Conservation (phyloP, 805 yeast species). For the Tanozyma kutaoensis region DNA sequence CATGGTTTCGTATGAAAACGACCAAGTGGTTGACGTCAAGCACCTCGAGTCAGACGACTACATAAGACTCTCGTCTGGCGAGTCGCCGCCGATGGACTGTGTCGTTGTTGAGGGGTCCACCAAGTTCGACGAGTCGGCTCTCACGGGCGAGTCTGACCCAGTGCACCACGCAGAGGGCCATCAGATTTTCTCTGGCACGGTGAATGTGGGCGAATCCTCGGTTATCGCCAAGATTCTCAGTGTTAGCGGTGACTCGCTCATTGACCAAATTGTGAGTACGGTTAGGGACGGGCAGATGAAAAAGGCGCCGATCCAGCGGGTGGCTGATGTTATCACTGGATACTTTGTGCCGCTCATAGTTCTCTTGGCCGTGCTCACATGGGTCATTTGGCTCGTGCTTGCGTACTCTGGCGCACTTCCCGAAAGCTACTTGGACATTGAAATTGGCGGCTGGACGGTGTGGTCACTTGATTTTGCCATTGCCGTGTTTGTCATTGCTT, state of each 20-base stretch:
- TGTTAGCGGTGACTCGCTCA: conserved; percentile 48
- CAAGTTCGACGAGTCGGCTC: conserved; percentile 47
- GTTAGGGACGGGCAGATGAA: conserved; percentile 64
- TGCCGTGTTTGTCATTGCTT: conserved; percentile 86
- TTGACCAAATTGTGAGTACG: conserved; percentile 56
- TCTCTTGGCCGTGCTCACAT: conserved; percentile 43
- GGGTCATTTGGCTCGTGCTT: conserved; percentile 55
- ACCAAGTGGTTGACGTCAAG: conserved; percentile 21
- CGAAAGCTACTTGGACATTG: conserved; percentile 39
- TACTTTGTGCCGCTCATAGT: conserved; percentile 63
- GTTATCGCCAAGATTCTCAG: conserved; percentile 43
- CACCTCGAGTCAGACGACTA: conserved; percentile 39
- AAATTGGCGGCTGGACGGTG: conserved; percentile 61
- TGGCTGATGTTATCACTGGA: conserved; percentile 58
- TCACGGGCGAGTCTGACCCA: conserved; percentile 52
- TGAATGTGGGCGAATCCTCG: conserved; percentile 44
- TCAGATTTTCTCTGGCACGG: conserved; percentile 60
- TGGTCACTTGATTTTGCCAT: conserved; percentile 73
- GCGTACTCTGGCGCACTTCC: conserved; percentile 47
- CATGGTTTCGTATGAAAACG: conserved; percentile 1
- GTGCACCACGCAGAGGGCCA: conserved; percentile 47
- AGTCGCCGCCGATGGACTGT: conserved; percentile 49
- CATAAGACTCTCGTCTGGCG: conserved; percentile 37
- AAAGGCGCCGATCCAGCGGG: conserved; percentile 60
- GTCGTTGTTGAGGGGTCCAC: conserved; percentile 32